phyloP scores from a whole-genome alignment of 2,329 filamentous ascomycete genomes.

The Fusarium zealandicum region DNA sequence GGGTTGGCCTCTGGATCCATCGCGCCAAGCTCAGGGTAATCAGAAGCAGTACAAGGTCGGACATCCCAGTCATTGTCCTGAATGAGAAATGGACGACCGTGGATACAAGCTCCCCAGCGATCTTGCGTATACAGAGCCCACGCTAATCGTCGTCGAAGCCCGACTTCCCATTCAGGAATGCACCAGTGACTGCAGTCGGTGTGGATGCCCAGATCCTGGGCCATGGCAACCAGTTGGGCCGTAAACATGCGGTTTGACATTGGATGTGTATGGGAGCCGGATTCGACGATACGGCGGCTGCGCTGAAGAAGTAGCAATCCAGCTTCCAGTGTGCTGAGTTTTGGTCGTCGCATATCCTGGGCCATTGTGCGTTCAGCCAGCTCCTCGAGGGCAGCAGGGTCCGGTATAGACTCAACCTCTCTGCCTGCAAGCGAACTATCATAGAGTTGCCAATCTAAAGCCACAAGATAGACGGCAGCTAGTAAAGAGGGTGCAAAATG shows the following conservation, averaged over 20 bases:
- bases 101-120: slow-evolving; percentile 65
- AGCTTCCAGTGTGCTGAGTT: slow-evolving; percentile 62
- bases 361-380: slow-evolving; percentile 54
- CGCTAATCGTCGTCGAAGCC: slow-evolving; percentile 65
- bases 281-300: slow-evolving; percentile 50
- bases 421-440: slow-evolving; percentile 56
- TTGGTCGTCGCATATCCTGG: slow-evolving; percentile 59
- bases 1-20: slow-evolving; percentile 46
- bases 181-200: slow-evolving; percentile 69
- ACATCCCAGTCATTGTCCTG: slow-evolving; percentile 63
- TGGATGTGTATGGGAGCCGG: slow-evolving; percentile 30
- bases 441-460: slow-evolving; percentile 67
- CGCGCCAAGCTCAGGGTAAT: slow-evolving; percentile 50
- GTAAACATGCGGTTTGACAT: slow-evolving; percentile 55
- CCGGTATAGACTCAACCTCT: slow-evolving; percentile 41
- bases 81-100: slow-evolving; percentile 65
- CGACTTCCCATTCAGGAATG: slow-evolving; percentile 69
- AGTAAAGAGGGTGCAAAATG: slow-evolving; percentile 67
- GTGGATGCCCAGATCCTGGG: slow-evolving; percentile 65
- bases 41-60: slow-evolving; percentile 44
- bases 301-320: slow-evolving; percentile 61
- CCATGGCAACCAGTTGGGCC: slow-evolving; percentile 62
- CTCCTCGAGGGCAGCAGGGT: slow-evolving; percentile 46
- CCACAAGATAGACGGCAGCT: slow-evolving; percentile 68
- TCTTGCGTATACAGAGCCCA: slow-evolving; percentile 74